These are phyloP conservation scores for Pseudogymnoascus sp. DNA, from an alignment of 2,329 filamentous ascomycete genomes.

Conservation along the genomic window DNA sequence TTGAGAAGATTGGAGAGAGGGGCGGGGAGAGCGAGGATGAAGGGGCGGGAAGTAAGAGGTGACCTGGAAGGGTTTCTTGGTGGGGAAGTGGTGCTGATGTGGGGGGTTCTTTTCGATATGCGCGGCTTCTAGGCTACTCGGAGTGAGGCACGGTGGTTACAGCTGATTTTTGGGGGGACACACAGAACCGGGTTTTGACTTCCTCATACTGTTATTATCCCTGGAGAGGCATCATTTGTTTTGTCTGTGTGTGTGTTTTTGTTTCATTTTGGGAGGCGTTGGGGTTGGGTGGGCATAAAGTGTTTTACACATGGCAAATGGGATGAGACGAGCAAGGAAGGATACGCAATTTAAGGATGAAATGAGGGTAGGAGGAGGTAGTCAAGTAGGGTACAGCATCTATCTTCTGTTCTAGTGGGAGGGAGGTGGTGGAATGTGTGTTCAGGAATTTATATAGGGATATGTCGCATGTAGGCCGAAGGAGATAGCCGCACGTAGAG, in stretches of 20 bases:
- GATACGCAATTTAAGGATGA: background rate
- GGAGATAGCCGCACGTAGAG: background rate
- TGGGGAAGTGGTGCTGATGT: background rate
- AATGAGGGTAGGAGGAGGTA: background rate
- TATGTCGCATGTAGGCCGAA: background rate
- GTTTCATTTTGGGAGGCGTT: background rate
- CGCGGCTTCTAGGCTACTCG: background rate
- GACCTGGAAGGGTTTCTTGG: background rate
- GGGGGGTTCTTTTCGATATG: background rate
- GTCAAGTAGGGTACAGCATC: background rate
- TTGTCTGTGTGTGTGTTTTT: background rate
- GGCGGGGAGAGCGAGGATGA: constrained; percentile 17
- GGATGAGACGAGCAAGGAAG: background rate
- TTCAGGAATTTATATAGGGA: background rate
- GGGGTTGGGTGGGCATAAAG: background rate
- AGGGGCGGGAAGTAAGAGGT: background rate
- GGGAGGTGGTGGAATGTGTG: background rate
- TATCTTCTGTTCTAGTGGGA: background rate
- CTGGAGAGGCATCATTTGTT: background rate
- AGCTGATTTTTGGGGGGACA: background rate
- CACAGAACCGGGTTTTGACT: background rate
- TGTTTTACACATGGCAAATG: constrained; percentile 2
- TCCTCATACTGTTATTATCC: background rate
- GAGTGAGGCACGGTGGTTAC: background rate
- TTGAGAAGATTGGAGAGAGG: constrained; percentile 47